Percentiles rank a stretch among this genome's conserved stretches.
Conservation (phyloP, 1,139 yeast genomes). For the Kodamaea arcana region DNA sequence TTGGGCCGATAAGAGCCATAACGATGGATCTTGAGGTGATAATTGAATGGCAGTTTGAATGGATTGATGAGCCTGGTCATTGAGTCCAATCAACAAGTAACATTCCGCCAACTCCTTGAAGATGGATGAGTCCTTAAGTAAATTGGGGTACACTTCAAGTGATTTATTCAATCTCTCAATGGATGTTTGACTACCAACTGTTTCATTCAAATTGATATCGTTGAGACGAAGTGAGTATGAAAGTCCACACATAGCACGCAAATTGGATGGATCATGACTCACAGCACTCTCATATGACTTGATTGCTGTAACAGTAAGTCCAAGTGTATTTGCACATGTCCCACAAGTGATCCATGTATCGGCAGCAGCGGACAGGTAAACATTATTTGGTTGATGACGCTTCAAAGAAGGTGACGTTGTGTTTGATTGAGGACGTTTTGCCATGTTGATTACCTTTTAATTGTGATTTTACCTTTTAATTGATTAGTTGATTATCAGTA, state of each 20-base stretch:
- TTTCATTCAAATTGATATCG: constrained; percentile 33
- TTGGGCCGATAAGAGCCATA: constrained; percentile 48
- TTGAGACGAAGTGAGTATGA: constrained; percentile 35
- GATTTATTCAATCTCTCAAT: constrained; percentile 41
- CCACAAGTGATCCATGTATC: constrained; percentile 53
- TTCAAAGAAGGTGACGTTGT: constrained; percentile 8
- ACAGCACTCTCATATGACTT: constrained; percentile 46
- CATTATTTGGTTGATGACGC: constrained; percentile 5
- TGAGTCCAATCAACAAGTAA: constrained; percentile 42
- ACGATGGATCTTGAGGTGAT: constrained; percentile 38
- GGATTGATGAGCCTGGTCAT: constrained; percentile 50
- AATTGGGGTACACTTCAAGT: constrained; percentile 28
- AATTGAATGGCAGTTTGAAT: constrained; percentile 44
- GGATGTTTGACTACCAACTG: constrained; percentile 39
- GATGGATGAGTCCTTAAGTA: constrained; percentile 31
- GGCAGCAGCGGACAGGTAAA: constrained; percentile 23
- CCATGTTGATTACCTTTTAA: too few relatives aligned
- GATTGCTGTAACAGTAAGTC: constrained; percentile 38
- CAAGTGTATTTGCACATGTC: constrained; percentile 44
- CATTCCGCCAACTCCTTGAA: constrained; percentile 50
- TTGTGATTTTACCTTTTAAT: too few relatives aligned
- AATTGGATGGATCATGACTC: constrained; percentile 38
- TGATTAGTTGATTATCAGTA: too few relatives aligned
- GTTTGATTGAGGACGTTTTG: constrained; percentile 9
- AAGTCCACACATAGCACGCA: constrained; percentile 41